These are phyloP conservation scores for Arctium lappa DNA, from an alignment of 129 eudicot species.

Conservation along the genomic window DNA sequence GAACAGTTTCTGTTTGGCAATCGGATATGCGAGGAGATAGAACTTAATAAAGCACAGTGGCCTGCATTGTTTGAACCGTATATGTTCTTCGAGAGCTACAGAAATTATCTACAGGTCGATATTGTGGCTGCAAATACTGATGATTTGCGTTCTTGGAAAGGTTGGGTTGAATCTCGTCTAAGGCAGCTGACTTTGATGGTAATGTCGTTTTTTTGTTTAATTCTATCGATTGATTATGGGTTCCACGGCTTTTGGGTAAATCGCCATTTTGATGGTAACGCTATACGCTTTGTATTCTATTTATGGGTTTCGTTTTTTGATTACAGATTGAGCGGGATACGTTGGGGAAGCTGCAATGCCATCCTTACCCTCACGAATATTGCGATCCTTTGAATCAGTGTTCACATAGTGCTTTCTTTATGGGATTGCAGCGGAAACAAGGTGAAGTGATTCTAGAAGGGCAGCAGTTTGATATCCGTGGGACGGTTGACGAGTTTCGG, in stretches of 20 bases:
- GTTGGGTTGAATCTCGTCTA: conserved; percentile 95
- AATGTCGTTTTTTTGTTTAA: conserved; percentile 20
- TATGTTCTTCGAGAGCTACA: conserved; percentile 77
- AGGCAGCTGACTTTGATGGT: conserved; percentile 92
- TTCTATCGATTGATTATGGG: not conserved
- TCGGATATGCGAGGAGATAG: conserved; percentile 75
- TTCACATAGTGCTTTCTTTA: conserved; percentile 74
- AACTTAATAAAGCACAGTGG: conserved; percentile 74
- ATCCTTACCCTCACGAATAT: conserved; percentile 86
- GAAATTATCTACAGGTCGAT: conserved; percentile 83
- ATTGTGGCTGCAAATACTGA: conserved; percentile 66
- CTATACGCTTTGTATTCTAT: not conserved
- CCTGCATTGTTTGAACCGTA: conserved; percentile 73
- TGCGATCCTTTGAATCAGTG: conserved; percentile 53
- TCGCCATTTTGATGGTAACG: not conserved
- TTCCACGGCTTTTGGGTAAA: not conserved
- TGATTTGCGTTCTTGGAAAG: conserved; percentile 91
- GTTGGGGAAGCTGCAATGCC: conserved; percentile 77
- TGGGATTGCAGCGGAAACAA: conserved; percentile 89
- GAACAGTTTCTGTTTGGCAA: conserved; percentile 83
- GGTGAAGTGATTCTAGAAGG: conserved; percentile 79
- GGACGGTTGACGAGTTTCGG: conserved; percentile 79
- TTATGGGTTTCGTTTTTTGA: not conserved
- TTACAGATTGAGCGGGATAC: conserved; percentile 93
- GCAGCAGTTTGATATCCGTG: conserved; percentile 92